Percentiles rank a stretch among this genome's conserved stretches.
Evolutionary conservation across 1,139 yeast genomes (phyloP).

Genomic region (Candida sp.): DNA sequence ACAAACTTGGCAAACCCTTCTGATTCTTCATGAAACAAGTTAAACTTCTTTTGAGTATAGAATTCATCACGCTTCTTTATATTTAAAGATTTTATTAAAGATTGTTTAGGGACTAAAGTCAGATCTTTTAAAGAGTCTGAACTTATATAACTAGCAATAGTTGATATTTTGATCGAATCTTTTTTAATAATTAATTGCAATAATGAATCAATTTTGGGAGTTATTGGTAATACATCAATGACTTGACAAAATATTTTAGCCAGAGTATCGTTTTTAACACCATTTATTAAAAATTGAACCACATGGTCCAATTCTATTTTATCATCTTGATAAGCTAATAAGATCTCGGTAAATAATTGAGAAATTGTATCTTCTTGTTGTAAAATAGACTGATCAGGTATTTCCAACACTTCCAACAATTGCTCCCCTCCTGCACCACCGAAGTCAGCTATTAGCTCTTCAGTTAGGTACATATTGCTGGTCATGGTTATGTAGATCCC

Average conservation of each 20-base stretch:
- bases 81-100: slow-evolving; percentile 37
- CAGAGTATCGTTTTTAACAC: slow-evolving; percentile 28
- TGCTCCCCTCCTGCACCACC: slow-evolving; percentile 25
- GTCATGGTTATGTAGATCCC: neutral
- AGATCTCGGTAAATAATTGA: slow-evolving; percentile 33
- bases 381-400: slow-evolving; percentile 14
- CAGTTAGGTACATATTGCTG: slow-evolving; percentile 20
- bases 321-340: slow-evolving; percentile 27
- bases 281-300: slow-evolving; percentile 23
- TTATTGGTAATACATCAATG: slow-evolving; percentile 41
- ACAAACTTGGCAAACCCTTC: slow-evolving; percentile 78
- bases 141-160: slow-evolving; percentile 33
- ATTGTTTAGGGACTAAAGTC: slow-evolving; percentile 36
- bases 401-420: slow-evolving; percentile 25
- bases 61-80: slow-evolving; percentile 48
- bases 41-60: slow-evolving; percentile 71
- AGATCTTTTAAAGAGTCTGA: slow-evolving; percentile 34
- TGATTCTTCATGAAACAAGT: slow-evolving; percentile 71
- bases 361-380: slow-evolving; percentile 15
- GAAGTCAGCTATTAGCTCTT: slow-evolving; percentile 26
- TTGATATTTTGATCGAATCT: slow-evolving; percentile 30
- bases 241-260: slow-evolving; percentile 44
- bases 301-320: slow-evolving; percentile 20
- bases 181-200: slow-evolving; percentile 13
- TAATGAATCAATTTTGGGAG: slow-evolving; percentile 24